Percentiles rank a stretch among this genome's conserved stretches.
These are phyloP conservation scores for Ephemerocybe angulata DNA, from an alignment of 768 basidiomycete species.

Conservation along the genomic window DNA sequence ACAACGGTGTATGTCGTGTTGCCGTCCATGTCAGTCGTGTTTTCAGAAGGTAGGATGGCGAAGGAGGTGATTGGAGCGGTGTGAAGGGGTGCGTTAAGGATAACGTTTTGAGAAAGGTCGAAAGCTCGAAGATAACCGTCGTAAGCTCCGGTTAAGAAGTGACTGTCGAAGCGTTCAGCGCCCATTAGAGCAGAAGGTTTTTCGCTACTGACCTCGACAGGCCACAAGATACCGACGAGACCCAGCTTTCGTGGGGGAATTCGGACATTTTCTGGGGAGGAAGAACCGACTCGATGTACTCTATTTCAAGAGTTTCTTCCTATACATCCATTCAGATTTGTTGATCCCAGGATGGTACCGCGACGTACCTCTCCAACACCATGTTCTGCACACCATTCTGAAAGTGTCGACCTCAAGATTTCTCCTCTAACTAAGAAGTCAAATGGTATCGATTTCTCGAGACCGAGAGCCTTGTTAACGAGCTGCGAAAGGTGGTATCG, in stretches of 20 bases:
- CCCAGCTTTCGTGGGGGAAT: constrained; percentile 91
- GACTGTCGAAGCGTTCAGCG: constrained; percentile 34
- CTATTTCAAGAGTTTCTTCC: constrained; percentile 90
- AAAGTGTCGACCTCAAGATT: constrained; percentile 66
- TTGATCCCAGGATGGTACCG: not conserved
- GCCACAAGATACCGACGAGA: constrained; percentile 71
- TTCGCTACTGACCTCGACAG: constrained; percentile 46
- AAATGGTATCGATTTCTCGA: constrained; percentile 76
- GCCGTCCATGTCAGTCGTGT: constrained; percentile 12
- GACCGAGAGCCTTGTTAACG: constrained; percentile 87
- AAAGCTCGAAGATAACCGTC: constrained; percentile 75
- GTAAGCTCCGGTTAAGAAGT: constrained; percentile 77
- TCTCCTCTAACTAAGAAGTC: constrained; percentile 90
- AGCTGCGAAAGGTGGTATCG: constrained; percentile 97
- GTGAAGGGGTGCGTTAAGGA: constrained; percentile 51
- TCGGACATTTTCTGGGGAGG: constrained; percentile 80
- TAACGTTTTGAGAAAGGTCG: constrained; percentile 59
- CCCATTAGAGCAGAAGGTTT: not conserved
- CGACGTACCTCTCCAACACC: constrained; percentile 63
- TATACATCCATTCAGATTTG: constrained; percentile 21
- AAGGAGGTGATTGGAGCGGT: constrained; percentile 65
- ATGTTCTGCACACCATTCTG: constrained; percentile 70
- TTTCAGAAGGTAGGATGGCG: constrained; percentile 43
- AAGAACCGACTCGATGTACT: constrained; percentile 86
- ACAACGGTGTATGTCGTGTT: constrained; percentile 44